Base-by-base conservation (phyloP, 139 green algal species). In the Micromonas pusilla region DNA sequence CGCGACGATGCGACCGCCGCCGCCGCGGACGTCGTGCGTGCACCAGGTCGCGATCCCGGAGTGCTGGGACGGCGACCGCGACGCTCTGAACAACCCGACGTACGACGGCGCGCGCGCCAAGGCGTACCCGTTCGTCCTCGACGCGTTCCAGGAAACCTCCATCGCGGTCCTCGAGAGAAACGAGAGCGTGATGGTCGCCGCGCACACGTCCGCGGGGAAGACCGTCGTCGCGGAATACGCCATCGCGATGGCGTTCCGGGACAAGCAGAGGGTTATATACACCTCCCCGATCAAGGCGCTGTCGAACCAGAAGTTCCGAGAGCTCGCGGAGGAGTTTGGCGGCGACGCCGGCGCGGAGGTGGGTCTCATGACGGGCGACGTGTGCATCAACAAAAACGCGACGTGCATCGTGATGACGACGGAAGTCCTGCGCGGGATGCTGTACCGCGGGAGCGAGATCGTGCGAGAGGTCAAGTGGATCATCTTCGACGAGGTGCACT, bases 401-500 rank as follows among this genome's bases (percentile, higher is more conserved):
- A 84, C 74, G 28, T 96, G 88, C 86, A 85, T 99, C 21, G 96
- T 99, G 30, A 98, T 99, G 94, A 99, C 96, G 16, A 99, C 96
- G 0, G 96, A 99, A 83, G 97, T 99, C 67, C 84, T 99, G 78
- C 84, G 96, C 20, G 88, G 71, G 77, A 84, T 86, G 85, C 64
- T 88, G 32, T 91, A 86, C 85, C 86, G 87, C 33, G 90, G 92
- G 0, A 90, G 86, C 13, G 93, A 97, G 79, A 73, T 97, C 37
- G 84, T 98, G 66, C 84, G 91, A 23, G 93, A 98, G 83, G 70
- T 88, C 19, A 76, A 79, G 5, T 97, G 91, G 92, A 91, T 99
- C 23, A 84, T 99, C 2, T 99, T 98, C 83, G 96, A 99, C 72
- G 96, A 99, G 87, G 90, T 99, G 28, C 93, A 97, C 85, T 97